These are phyloP conservation scores for Phytophthora ohioensis DNA, from an alignment of 352 stramenopile genomes.

Conservation along the genomic window DNA sequence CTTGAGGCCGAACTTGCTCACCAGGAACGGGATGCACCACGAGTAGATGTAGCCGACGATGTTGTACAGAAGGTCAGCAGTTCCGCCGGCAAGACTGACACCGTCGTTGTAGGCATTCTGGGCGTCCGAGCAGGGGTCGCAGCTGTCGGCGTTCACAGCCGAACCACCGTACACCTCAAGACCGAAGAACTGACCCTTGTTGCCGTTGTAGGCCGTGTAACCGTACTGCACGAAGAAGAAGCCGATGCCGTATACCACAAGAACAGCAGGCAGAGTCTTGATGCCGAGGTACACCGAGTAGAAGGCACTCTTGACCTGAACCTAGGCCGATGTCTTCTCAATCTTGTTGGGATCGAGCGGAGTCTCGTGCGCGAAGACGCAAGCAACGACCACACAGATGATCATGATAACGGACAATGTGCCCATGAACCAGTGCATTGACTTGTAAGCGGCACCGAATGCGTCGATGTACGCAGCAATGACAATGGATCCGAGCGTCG, in stretches of 20 bases:
- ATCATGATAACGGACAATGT: conserved; percentile 49
- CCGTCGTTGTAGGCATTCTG: conserved; percentile 51
- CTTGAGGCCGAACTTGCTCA: conserved; percentile 47
- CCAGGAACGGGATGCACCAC: conserved; percentile 48
- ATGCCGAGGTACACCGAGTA: conserved; percentile 49
- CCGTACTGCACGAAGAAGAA: conserved; percentile 46
- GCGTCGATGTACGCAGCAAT: conserved; percentile 48
- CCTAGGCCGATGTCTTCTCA: conserved; percentile 16
- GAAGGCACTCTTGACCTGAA: conserved; percentile 42
- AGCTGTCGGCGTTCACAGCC: conserved; percentile 41
- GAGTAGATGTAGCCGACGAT: conserved; percentile 51
- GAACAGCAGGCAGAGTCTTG: conserved; percentile 43
- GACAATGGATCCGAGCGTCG: conserved; percentile 39
- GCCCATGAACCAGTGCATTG: conserved; percentile 53
- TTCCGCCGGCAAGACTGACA: conserved; percentile 47
- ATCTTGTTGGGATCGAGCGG: conserved; percentile 38
- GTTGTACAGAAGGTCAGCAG: conserved; percentile 43
- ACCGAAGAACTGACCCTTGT: conserved; percentile 49
- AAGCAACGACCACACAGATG: conserved; percentile 39
- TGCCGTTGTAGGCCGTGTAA: conserved; percentile 41
- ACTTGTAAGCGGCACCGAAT: conserved; percentile 53
- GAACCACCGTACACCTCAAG: conserved; percentile 45
- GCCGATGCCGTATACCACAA: conserved; percentile 42
- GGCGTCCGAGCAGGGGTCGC: conserved; percentile 34
- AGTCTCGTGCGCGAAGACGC: conserved; percentile 44